Evolutionary conservation across 306 rosid genomes (phyloP).

Genomic region (Pterocarpus macrocarpus): DNA sequence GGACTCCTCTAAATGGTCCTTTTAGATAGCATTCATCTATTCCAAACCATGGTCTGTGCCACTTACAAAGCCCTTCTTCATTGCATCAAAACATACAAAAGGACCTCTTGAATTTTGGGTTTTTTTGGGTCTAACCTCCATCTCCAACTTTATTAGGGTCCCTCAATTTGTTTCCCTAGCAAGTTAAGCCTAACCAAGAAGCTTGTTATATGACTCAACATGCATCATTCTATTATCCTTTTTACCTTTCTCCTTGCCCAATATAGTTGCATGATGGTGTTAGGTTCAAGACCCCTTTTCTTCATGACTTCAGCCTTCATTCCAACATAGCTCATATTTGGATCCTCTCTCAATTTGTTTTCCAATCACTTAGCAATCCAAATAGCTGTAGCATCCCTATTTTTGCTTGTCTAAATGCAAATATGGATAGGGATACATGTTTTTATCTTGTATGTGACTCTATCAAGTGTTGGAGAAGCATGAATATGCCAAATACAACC

Average conservation of each 20-base stretch:
- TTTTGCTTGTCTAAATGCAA: neutral
- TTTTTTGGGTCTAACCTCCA: too few species aligned
- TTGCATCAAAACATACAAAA: too few species aligned
- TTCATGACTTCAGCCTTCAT: too few species aligned
- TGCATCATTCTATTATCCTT: neutral
- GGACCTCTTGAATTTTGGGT: neutral
- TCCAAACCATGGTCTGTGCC: neutral
- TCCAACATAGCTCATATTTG: too few species aligned
- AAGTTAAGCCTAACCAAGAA: neutral
- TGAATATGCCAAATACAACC: too few species aligned
- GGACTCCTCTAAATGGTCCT: too few species aligned
- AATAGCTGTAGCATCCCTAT: neutral
- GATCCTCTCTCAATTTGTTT: too few species aligned
- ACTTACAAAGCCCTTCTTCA: neutral
- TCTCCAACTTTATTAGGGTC: too few species aligned
- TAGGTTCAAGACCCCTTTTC: neutral
- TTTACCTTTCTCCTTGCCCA: neutral
- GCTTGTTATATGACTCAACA: neutral
- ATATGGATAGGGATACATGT: neutral
- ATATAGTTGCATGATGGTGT: neutral
- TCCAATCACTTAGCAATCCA: too few species aligned
- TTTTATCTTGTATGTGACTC: neutral
- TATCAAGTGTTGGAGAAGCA: too few species aligned
- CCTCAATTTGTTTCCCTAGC: neutral
- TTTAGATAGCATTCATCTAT: neutral